These are phyloP conservation scores for Pisolithus albus DNA, from an alignment of 768 basidiomycete genomes.

Conservation along the genomic window DNA sequence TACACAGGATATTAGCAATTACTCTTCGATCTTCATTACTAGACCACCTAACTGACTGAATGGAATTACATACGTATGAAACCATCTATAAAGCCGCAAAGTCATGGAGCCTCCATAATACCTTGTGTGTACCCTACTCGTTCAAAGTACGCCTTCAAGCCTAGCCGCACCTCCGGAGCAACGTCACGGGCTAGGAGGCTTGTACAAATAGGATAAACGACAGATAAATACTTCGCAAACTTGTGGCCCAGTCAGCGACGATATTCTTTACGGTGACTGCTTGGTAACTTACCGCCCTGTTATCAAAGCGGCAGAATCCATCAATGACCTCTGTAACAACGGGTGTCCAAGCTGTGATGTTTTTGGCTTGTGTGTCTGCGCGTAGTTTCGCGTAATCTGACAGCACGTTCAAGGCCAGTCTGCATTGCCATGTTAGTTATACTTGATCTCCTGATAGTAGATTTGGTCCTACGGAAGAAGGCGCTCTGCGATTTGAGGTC, in stretches of 20 bases:
- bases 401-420: slow-evolving; percentile 81
- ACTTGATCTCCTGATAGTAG: not conserved
- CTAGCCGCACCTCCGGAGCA: slow-evolving; percentile 73
- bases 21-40: slow-evolving; percentile 6
- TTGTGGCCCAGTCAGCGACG: slow-evolving; percentile 25
- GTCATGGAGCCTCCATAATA: slow-evolving; percentile 55
- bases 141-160: slow-evolving; percentile 71
- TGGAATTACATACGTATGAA: slow-evolving; percentile 8
- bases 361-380: slow-evolving; percentile 86
- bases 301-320: slow-evolving; percentile 85
- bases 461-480: slow-evolving; percentile 52
- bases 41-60: slow-evolving; percentile 16
- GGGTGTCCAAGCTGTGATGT: slow-evolving; percentile 97
- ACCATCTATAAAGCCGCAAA: slow-evolving; percentile 4
- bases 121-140: slow-evolving; percentile 71
- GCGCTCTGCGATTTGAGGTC: slow-evolving; percentile 71
- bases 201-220: slow-evolving; percentile 84
- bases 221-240: slow-evolving; percentile 84
- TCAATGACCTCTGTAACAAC: slow-evolving; percentile 93
- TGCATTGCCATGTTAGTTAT: slow-evolving; percentile 26
- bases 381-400: slow-evolving; percentile 88
- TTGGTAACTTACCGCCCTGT: slow-evolving; percentile 69
- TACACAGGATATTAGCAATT: slow-evolving; percentile 35
- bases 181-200: slow-evolving; percentile 81
- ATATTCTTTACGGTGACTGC: not conserved